A percentile compares a stretch with the other conserved stretches of the same genome.
Conservation (phyloP, 2,329 filamentous ascomycete species). For the Talaromyces albobiverticillius region DNA sequence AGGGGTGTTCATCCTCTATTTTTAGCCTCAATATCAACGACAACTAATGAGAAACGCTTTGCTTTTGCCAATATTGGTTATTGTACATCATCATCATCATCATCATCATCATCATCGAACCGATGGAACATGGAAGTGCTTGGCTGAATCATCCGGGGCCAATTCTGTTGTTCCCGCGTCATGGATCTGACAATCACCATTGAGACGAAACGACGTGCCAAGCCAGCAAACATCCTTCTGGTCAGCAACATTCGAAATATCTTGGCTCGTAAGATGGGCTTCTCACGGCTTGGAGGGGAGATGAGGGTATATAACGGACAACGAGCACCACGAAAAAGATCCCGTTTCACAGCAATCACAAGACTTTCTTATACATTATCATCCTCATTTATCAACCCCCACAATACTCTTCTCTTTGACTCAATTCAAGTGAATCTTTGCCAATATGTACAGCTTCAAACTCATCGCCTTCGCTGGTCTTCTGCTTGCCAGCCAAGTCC, state of each 20-base stretch:
- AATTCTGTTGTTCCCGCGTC: neutral
- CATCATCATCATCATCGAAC: too few relatives aligned
- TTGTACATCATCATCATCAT: neutral
- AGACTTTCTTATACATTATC: neutral
- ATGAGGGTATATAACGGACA: neutral
- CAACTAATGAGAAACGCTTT: too few relatives aligned
- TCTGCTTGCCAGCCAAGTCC: neutral
- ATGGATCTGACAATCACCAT: neutral
- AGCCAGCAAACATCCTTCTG: neutral
- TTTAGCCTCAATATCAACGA: neutral
- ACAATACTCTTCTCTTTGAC: neutral
- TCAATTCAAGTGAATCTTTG: neutral
- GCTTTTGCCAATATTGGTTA: neutral
- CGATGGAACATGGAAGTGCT: neutral
- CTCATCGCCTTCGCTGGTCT: neutral
- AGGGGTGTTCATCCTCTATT: neutral
- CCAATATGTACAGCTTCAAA: neutral
- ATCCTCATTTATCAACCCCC: neutral
- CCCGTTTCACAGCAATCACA: neutral
- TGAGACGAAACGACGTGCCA: constrained; percentile 1
- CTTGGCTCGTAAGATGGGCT: neutral
- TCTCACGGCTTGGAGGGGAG: neutral
- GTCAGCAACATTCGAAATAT: neutral
- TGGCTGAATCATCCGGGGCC: neutral
- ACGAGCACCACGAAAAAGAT: neutral